Evolutionary conservation across 2,329 filamentous ascomycete genomes (phyloP).

Genomic region (Fusarium sarcochroum): DNA sequence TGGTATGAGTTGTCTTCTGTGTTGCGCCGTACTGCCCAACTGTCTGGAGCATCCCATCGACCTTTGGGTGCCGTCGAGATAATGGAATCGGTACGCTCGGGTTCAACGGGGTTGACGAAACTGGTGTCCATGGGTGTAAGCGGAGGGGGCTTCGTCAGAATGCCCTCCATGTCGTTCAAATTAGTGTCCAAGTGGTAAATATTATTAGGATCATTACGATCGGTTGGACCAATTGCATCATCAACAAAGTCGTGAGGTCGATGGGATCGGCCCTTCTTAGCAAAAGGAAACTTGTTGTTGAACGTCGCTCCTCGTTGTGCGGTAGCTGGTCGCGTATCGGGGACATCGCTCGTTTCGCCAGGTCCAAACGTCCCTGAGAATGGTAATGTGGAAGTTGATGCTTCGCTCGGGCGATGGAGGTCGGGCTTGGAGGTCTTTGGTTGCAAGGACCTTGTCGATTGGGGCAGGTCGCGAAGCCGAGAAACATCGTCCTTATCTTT

Average conservation of each 20-base stretch:
- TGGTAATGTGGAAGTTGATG: conserved; percentile 56
- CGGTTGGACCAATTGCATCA: conserved; percentile 72
- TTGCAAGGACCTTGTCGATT: conserved; percentile 67
- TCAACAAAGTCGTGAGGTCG: conserved; percentile 67
- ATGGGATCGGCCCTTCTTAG: conserved; percentile 66
- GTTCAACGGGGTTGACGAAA: conserved; percentile 62
- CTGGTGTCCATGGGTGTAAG: conserved; percentile 78
- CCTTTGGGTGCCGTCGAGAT: conserved; percentile 61
- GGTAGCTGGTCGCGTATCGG: conserved; percentile 47
- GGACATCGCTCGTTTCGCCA: conserved; percentile 49
- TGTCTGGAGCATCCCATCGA: conserved; percentile 94
- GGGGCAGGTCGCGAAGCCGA: conserved; percentile 63
- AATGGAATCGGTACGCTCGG: conserved; percentile 57
- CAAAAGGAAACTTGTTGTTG: conserved; percentile 74
- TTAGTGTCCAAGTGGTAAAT: conserved; percentile 89
- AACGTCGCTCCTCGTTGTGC: conserved; percentile 64
- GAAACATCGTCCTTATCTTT: conserved; percentile 65
- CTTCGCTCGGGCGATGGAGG: conserved; percentile 55
- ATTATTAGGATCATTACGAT: conserved; percentile 70
- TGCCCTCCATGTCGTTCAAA: conserved; percentile 91
- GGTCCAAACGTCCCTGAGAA: conserved; percentile 49
- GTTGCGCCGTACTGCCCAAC: conserved; percentile 89
- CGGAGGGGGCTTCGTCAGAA: conserved; percentile 79
- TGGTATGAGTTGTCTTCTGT: conserved; percentile 74
- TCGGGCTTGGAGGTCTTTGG: conserved; percentile 65